These are phyloP conservation scores for Lipomyces anomalus DNA, from an alignment of 805 yeast genomes.

Conservation along the genomic window DNA sequence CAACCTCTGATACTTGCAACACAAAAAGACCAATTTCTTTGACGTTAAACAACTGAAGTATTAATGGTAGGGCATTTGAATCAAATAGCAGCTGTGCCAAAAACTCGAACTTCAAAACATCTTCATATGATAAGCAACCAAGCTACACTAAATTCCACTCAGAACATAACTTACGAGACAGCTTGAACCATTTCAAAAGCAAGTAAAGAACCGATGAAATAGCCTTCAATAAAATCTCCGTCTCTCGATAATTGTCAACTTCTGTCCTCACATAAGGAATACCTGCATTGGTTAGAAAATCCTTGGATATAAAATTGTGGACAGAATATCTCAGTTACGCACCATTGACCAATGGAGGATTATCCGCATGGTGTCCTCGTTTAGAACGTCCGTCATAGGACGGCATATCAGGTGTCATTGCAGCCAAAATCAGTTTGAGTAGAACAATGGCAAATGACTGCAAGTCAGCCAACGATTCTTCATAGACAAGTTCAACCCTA, in stretches of 20 bases:
- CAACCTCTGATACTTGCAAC: constrained; percentile 25
- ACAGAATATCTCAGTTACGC: too few species aligned
- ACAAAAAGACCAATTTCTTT: constrained; percentile 17
- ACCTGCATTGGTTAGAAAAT: too few species aligned
- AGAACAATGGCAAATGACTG: constrained; percentile 61
- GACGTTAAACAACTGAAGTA: constrained; percentile 18
- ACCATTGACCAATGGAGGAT: too few species aligned
- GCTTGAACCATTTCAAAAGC: constrained; percentile 71
- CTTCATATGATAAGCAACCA: constrained; percentile 1
- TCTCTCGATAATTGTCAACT: constrained; percentile 53
- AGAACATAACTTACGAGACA: constrained; percentile 40
- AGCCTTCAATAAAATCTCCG: constrained; percentile 57
- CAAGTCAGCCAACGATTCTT: constrained; percentile 46
- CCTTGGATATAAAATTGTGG: too few species aligned
- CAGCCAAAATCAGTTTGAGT: constrained; percentile 54
- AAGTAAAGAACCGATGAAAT: constrained; percentile 48
- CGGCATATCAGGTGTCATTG: constrained; percentile 1
- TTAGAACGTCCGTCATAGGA: too few species aligned
- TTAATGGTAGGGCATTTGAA: constrained; percentile 32
- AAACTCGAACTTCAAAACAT: constrained; percentile 73
- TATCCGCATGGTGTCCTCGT: too few species aligned
- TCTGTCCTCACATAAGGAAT: constrained; percentile 27
- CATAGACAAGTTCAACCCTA: constrained; percentile 50
- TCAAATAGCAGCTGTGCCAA: constrained; percentile 69
- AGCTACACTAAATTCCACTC: neutral